Percentiles rank a stretch among this genome's conserved stretches.
phyloP scores from a whole-genome alignment of 1,284 basidiomycete genomes.

The Ceratobasidium sp. region DNA sequence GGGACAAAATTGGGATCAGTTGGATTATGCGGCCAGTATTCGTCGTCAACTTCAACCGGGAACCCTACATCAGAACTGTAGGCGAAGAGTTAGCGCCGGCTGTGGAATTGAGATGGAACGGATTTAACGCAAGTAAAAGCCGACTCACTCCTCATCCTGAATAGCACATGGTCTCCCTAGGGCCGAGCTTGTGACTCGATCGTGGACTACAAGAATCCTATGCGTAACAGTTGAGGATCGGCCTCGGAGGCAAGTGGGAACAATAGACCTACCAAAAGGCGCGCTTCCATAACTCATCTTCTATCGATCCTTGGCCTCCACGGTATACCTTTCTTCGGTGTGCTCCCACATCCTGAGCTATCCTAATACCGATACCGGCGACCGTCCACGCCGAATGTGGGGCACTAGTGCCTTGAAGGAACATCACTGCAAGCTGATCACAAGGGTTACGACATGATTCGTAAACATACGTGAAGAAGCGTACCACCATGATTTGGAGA shows the following conservation, averaged over 20 bases:
- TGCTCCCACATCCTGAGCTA: conserved; percentile 73
- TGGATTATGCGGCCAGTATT: conserved; percentile 70
- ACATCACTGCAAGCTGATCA: conserved; percentile 48
- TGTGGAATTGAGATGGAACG: background rate
- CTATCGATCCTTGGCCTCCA: conserved; percentile 40
- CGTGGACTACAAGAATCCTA: conserved; percentile 69
- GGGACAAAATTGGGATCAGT: conserved; percentile 53
- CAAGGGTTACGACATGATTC: conserved; percentile 44
- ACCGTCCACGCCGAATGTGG: conserved; percentile 77
- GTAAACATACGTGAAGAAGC: conserved; percentile 47
- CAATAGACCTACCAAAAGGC: conserved; percentile 71
- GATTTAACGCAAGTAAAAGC: background rate
- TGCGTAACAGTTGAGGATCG: background rate
- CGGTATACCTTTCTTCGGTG: conserved; percentile 59
- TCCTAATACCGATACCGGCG: conserved; percentile 71
- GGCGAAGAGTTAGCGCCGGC: background rate
- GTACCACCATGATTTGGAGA: conserved; percentile 64
- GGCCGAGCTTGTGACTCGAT: conserved; percentile 69
- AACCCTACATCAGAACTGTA: conserved; percentile 75
- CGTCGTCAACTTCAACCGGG: conserved; percentile 85
- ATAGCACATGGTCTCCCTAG: conserved; percentile 83
- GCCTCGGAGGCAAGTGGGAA: background rate
- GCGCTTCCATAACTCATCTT: conserved; percentile 74
- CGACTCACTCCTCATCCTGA: conserved; percentile 81
- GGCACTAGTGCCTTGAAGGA: conserved; percentile 64